Conservation (phyloP, 179 eudicot genomes). For the Camellia oleifera region DNA sequence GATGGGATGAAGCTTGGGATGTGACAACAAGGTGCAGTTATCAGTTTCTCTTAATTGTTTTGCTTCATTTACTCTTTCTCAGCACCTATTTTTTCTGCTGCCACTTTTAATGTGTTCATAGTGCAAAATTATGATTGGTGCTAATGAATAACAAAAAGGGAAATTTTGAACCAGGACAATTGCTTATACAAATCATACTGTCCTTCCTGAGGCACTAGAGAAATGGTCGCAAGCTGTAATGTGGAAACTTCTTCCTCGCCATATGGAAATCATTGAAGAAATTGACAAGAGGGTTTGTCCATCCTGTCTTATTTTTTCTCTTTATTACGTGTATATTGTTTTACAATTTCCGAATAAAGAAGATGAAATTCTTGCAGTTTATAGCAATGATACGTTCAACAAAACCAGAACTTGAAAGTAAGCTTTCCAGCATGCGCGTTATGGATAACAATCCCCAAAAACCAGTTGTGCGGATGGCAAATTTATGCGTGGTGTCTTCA, state of each 20-base stretch:
- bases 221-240: slow-evolving; percentile 96
- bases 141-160: not conserved
- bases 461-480: slow-evolving; percentile 97
- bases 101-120: slow-evolving; percentile 10
- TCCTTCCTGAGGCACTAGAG: slow-evolving; percentile 97
- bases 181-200: slow-evolving; percentile 98
- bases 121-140: slow-evolving; percentile 4
- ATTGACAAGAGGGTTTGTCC: slow-evolving; percentile 76
- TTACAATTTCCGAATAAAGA: not conserved
- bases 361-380: slow-evolving; percentile 47
- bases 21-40: slow-evolving; percentile 60
- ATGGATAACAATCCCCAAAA: slow-evolving; percentile 86
- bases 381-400: slow-evolving; percentile 61
- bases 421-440: slow-evolving; percentile 59
- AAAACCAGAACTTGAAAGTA: slow-evolving; percentile 73
- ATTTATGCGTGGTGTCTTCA: slow-evolving; percentile 91
- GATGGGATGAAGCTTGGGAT: slow-evolving; percentile 99
- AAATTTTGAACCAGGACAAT: slow-evolving; percentile 62
- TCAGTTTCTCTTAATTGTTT: not conserved
- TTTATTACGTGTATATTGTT: not conserved
- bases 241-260: slow-evolving; percentile 99
- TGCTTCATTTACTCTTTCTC: not conserved
- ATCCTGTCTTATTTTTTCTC: slow-evolving; percentile 6
- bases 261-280: slow-evolving; percentile 95
- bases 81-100: slow-evolving; percentile 7